Evolutionary conservation across 2,329 filamentous ascomycete genomes (phyloP), one percentile per base, ranked within the genome.

Genomic region (Fusarium sp.): DNA sequence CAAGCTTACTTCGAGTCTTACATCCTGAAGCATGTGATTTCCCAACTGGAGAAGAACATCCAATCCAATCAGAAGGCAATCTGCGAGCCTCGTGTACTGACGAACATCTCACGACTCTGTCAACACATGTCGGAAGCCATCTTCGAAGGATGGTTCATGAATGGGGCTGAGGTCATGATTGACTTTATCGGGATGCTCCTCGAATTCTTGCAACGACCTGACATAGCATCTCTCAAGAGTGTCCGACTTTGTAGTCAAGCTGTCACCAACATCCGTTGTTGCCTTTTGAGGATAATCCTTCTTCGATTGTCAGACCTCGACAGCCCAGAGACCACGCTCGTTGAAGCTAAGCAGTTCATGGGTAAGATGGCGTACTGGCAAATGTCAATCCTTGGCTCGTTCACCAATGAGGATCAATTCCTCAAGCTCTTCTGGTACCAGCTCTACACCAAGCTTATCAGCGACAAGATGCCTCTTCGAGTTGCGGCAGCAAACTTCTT

Each of bases 1-100:
- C 94, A 98, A 75, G 93, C 94, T 1, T 97, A 94, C 77, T 98
- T 99, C 71, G 93, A 97, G 76, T 97, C 96, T 0, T 98, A 94
- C 76, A 83, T 98, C 5, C 83, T 98, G 21, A 88, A 90, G 28
- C 91, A 91, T 69, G 89, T 92, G 0, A 86, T 98, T 46, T 86
- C 89, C 5, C 88, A 91, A 30, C 81, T 97, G 18, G 88, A 88
- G 34, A 91, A 87, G 60, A 85, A 88, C 23, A 85, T 98, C 11
- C 89, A 93, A 64, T 81, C 91, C 3, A 88, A 94, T 68, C 89
- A 92, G 74, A 89, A 90, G 58, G 81, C 91, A 0, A 84, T 98
- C 3, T 88, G 89, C 58, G 94, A 98, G 76, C 93, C 96, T 2
- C 90, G 91, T 64, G 88, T 97, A 2, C 83, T 99, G 51, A 95